Base-by-base conservation (phyloP, 2,329 filamentous ascomycete genomes). In the Leptosphaerulina australis region DNA sequence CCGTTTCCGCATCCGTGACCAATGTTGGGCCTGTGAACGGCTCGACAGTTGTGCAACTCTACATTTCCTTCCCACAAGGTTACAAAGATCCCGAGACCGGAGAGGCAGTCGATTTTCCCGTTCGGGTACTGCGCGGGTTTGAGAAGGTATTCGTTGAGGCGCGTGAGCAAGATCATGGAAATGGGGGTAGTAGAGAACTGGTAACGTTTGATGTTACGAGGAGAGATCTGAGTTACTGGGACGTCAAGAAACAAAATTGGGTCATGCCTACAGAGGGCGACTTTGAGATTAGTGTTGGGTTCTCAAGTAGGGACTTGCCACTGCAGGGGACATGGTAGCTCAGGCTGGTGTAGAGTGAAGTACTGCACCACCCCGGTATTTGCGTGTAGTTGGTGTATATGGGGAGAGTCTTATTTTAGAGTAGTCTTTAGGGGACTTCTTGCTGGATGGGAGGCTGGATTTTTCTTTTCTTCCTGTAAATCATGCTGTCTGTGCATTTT, bases 1-100 rank as follows among this genome's bases (percentile, higher is more conserved):
- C 74, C 2, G 80, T 83, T 2, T 75, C 74, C 0, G 73, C 85
- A 3, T 77, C 75, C 0, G 70, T 91, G 3, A 79, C 76, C 35
- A 91, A 91, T 68, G 83, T 78, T 0, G 88, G 88, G n/a, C 73
- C 75, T 0, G 62, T 78, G 0, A 67, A 72, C 3, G 83, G 83
- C 25, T 74, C 77, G 11, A 73, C 78, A 12, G 82, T 85, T 2
- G 80, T 83, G 2, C 83, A 86, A 53, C 64, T 85, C 3, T 86
- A 86, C 58, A 56, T 84, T 22, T 74, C 71, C 6, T 77, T 77
- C 30, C 79, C 83, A 0, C 54, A 74, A 6, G 54, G 68, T 43
- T 75, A 76, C 46, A 64, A 59, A n/a, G 75, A 77, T 40, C 58
- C 64, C 0, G 71, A 72, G 43, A 76, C 76, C 10, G 69, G 73